Percentiles rank a stretch among this genome's conserved stretches.
Evolutionary conservation across 2,329 filamentous ascomycete genomes (phyloP).

Genomic region (Colletotrichum simmondsii): DNA sequence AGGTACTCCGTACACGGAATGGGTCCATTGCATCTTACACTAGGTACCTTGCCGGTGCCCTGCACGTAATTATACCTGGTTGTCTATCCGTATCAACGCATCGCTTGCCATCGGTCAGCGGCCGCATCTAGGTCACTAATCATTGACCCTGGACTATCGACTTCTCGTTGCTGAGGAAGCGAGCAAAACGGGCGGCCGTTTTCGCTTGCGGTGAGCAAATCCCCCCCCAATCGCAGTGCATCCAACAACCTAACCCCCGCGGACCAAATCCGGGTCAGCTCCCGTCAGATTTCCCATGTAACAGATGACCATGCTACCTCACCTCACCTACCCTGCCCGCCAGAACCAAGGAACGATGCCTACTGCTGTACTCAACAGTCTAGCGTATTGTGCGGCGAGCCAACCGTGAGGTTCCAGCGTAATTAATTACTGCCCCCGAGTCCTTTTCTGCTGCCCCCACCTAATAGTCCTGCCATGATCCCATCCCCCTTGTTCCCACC

Average conservation of each 20-base stretch:
- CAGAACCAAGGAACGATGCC: conserved; percentile 17
- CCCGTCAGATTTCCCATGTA: not conserved
- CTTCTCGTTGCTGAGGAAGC: conserved; percentile 9
- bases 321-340: not conserved
- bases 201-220: conserved; percentile 19
- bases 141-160: not conserved
- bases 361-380: too few relatives aligned
- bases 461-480: not conserved
- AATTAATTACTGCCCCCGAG: not conserved
- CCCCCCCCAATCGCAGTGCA: not conserved
- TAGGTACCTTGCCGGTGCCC: not conserved
- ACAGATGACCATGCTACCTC: not conserved
- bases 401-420: too few relatives aligned
- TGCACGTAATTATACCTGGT: too few relatives aligned
- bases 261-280: not conserved
- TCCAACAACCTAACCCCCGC: not conserved
- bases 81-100: not conserved
- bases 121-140: not conserved
- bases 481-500: conserved; percentile 25
- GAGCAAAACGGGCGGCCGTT: not conserved
- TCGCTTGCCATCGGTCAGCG: not conserved
- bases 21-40: not conserved
- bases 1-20: not conserved
- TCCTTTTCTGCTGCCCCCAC: not conserved
- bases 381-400: too few relatives aligned